Base-by-base conservation (phyloP, 2,329 filamentous ascomycete genomes). In the Pestalotiopsis sp. region DNA sequence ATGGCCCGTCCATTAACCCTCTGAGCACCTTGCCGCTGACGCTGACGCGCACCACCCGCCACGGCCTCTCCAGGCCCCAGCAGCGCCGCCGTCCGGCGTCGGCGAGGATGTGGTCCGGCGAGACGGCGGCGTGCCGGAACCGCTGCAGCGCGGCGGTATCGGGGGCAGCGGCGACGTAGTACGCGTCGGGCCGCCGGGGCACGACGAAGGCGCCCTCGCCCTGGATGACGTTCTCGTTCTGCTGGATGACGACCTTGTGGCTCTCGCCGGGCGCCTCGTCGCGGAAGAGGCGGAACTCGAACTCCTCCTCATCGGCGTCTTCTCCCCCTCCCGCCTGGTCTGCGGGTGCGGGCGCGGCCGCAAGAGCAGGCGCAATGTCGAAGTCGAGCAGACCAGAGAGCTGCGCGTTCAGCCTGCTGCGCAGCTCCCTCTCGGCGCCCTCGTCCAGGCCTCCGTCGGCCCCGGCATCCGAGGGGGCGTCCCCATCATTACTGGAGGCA, bases 61-160 rank as follows among this genome's bases (percentile, higher is more conserved):
- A 91, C 1, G 89, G 88, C 72, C 87, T 81, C 76, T 90, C 88
- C 57, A 88, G 76, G 0, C 89, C 89, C 88, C 88, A 90, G 31
- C 31, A 36, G 6, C 82, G 81, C 67, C 84, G 80, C 72, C 76
- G 78, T 61, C 73, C 75, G n/a, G 84, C 83, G 69, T 81, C 78
- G 25, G 74, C 74, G 2, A 86, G 65, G 14, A 91, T 77, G 14
- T 87, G 83, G n/a, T 86, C 84, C 5, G 84, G 85, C 38, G 78
- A 84, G 12, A 91, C 78, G 2, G 89, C 86, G 3, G 83, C 81
- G n/a, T 73, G 73, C 38, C 76, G 77, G 68, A 86, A 87, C 71
- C 82, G 75, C 25, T 75, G 74, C 61, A 76, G 79, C 72, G 80
- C 75, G 61, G 79, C 75, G 0, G 78, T 74, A 0, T 83, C 77